Percentiles rank a stretch among this genome's conserved stretches.
Evolutionary conservation across 2,329 filamentous ascomycete genomes (phyloP).

Genomic region (Aspergillus arachidicola): DNA sequence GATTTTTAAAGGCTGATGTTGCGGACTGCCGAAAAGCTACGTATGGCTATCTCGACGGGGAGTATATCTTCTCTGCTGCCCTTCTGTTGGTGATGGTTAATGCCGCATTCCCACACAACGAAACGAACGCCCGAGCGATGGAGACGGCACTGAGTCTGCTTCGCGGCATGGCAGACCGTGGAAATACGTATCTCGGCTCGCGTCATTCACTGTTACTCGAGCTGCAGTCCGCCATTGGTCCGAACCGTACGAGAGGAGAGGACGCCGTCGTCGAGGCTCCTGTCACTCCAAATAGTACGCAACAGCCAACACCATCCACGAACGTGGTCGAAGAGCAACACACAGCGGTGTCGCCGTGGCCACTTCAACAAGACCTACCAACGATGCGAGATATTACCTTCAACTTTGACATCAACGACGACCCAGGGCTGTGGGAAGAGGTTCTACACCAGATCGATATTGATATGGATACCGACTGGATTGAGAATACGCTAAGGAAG

Average conservation of each 20-base stretch:
- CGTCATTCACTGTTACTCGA: slow-evolving; percentile 43
- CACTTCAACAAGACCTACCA: slow-evolving; percentile 21
- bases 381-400: slow-evolving; percentile 37
- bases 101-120: slow-evolving; percentile 53
- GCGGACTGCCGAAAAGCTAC: slow-evolving; percentile 44
- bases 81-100: slow-evolving; percentile 60
- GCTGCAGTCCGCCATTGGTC: slow-evolving; percentile 34
- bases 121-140: slow-evolving; percentile 49
- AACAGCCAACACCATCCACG: slow-evolving; percentile 13
- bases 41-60: slow-evolving; percentile 61
- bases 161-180: slow-evolving; percentile 54
- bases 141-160: slow-evolving; percentile 51
- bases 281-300: slow-evolving; percentile 19
- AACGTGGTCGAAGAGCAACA: slow-evolving; percentile 5
- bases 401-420: slow-evolving; percentile 40
- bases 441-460: slow-evolving; percentile 44
- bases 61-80: slow-evolving; percentile 58
- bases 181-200: slow-evolving; percentile 54
- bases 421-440: slow-evolving; percentile 46
- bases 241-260: slow-evolving; percentile 16
- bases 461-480: slow-evolving; percentile 47
- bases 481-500: slow-evolving; percentile 33
- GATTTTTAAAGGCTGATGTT: not conserved
- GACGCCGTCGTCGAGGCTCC: slow-evolving; percentile 9
- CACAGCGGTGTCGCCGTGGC: slow-evolving; percentile 20